Percentiles rank a stretch among this genome's conserved stretches.
Conservation (phyloP, 495 filamentous ascomycete genomes). For the Durotheca rogersii region DNA sequence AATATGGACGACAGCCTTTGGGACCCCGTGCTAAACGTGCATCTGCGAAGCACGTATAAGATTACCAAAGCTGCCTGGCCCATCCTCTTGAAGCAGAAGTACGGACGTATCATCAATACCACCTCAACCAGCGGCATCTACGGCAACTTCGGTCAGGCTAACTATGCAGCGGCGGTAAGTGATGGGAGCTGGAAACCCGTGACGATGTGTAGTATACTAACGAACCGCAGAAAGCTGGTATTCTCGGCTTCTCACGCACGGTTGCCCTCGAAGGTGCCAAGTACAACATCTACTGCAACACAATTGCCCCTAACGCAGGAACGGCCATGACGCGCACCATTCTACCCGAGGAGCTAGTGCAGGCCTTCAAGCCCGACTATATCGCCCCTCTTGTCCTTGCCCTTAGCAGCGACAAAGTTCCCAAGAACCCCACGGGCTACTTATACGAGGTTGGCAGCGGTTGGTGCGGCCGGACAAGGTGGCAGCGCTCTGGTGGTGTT, state of each 20-base stretch:
- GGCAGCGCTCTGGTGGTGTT: conserved; percentile 90
- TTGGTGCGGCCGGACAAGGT: conserved; percentile 88
- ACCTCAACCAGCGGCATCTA: conserved; percentile 97
- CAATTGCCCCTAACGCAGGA: conserved; percentile 95
- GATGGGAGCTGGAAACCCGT: background rate
- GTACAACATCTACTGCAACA: conserved; percentile 99
- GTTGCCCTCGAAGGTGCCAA: conserved; percentile 91
- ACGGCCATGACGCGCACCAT: conserved; percentile 94
- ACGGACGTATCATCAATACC: conserved; percentile 94
- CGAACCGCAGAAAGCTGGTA: conserved; percentile 71
- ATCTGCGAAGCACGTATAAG: conserved; percentile 95
- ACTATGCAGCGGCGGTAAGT: conserved; percentile 88
- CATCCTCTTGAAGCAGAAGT: conserved; percentile 97
- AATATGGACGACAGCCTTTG: conserved; percentile 97
- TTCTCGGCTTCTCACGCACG: conserved; percentile 91
- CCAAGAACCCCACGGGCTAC: conserved; percentile 78
- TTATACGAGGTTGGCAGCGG: conserved; percentile 97
- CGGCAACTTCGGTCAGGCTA: conserved; percentile 98
- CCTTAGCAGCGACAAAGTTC: conserved; percentile 84
- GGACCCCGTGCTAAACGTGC: conserved; percentile 89
- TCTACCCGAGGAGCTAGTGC: conserved; percentile 95
- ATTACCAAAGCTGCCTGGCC: conserved; percentile 98
- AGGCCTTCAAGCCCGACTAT: conserved; percentile 99
- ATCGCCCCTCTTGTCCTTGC: conserved; percentile 90
- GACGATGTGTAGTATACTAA: conserved; percentile 24